These are phyloP conservation scores for Cupressus sempervirens DNA, from an alignment of 75 land plant species.

Conservation along the genomic window DNA sequence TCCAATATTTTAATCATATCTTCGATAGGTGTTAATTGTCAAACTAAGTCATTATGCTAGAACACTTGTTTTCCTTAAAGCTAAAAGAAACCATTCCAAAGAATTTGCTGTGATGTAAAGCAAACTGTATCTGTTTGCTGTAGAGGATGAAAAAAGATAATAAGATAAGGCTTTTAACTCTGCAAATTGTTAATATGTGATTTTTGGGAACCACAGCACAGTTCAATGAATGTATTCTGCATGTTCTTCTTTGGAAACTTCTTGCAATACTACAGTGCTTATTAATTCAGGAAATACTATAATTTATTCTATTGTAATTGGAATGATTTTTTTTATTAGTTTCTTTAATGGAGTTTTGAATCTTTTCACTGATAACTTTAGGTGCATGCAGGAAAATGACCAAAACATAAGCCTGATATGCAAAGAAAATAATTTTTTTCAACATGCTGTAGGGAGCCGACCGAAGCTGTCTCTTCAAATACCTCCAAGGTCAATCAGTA, in stretches of 20 bases:
- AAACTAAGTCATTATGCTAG: neutral
- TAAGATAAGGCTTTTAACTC: neutral
- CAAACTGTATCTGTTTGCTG: neutral
- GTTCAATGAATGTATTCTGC: neutral
- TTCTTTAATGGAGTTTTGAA: conserved; percentile 1
- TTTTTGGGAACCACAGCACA: neutral
- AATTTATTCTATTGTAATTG: neutral
- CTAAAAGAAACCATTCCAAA: neutral
- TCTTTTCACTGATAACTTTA: neutral
- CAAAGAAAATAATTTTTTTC: conserved; percentile 14
- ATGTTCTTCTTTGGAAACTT: neutral
- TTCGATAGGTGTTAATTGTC: neutral
- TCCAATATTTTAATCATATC: neutral
- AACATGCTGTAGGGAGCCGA: conserved; percentile 12
- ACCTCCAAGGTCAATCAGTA: conserved; percentile 31
- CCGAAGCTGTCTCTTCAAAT: conserved; percentile 45
- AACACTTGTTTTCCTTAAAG: neutral
- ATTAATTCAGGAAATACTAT: neutral
- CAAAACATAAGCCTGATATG: neutral
- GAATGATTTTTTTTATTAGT: neutral
- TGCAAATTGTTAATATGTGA: neutral
- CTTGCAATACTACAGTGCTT: neutral
- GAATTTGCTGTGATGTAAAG: neutral
- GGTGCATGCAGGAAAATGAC: neutral
- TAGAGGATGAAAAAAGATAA: neutral